A percentile compares a stretch with the other conserved stretches of the same genome.
These are phyloP conservation scores for Colletotrichum graminicola DNA, from an alignment of 2,329 filamentous ascomycete species.

Conservation along the genomic window DNA sequence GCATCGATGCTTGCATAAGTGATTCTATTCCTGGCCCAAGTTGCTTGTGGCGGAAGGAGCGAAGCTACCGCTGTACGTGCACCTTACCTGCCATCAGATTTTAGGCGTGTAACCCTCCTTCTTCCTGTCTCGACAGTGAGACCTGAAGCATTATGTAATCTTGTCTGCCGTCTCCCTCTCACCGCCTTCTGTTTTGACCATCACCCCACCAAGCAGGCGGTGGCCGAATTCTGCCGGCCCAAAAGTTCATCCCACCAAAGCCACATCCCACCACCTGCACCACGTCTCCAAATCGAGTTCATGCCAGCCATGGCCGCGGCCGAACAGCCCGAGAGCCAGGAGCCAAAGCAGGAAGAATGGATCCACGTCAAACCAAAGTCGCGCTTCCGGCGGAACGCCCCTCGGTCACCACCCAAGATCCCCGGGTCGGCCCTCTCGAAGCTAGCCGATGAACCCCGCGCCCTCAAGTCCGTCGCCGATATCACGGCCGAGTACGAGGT, in stretches of 20 bases:
- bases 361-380: slow-evolving; percentile 43
- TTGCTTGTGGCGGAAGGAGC: background rate
- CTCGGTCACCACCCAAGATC: slow-evolving; percentile 12
- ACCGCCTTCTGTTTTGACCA: no score
- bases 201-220: slow-evolving; percentile 19
- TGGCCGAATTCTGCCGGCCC: slow-evolving; percentile 33
- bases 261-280: background rate
- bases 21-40: slow-evolving; percentile 20
- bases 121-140: background rate
- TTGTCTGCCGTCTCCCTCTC: no score
- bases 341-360: slow-evolving; percentile 43
- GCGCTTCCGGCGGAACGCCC: slow-evolving; percentile 29
- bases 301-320: slow-evolving; percentile 30
- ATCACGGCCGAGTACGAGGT: slow-evolving; percentile 49
- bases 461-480: slow-evolving; percentile 43
- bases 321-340: slow-evolving; percentile 4
- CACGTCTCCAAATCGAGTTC: background rate
- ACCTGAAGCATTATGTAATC: background rate
- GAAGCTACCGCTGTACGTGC: background rate
- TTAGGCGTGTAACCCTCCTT: slow-evolving; percentile 27
- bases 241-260: slow-evolving; percentile 39
- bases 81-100: slow-evolving; percentile 23
- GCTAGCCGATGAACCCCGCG: slow-evolving; percentile 30
- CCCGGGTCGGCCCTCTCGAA: background rate
- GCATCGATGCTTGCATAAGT: slow-evolving; percentile 11